phyloP scores from a whole-genome alignment of 2,329 filamentous ascomycete genomes.

The Teratosphaeria destructans region DNA sequence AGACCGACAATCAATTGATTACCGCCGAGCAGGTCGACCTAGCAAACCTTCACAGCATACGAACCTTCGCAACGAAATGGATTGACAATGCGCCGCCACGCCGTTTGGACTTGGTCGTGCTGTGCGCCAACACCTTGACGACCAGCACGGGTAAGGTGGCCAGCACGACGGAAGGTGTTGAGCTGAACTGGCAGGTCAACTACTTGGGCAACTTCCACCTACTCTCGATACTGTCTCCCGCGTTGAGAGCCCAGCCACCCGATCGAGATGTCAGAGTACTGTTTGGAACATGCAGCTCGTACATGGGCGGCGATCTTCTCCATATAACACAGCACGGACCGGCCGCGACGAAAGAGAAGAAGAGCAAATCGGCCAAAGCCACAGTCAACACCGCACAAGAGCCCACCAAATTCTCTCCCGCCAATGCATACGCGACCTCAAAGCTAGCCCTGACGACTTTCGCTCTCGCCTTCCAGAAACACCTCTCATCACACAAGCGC shows the following conservation, averaged over 20 bases:
- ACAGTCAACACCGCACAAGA: constrained; percentile 4
- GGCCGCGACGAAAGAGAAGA: constrained; percentile 43
- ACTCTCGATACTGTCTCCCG: constrained; percentile 80
- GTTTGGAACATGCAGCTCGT: constrained; percentile 76
- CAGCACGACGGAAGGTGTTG: constrained; percentile 67
- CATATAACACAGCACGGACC: constrained; percentile 37
- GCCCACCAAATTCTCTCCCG: constrained; percentile 32
- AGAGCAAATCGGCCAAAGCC: constrained; percentile 43
- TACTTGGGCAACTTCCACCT: constrained; percentile 94
- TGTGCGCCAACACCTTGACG: constrained; percentile 72
- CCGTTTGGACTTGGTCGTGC: constrained; percentile 78
- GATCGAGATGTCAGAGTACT: constrained; percentile 88
- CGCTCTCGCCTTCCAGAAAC: constrained; percentile 82
- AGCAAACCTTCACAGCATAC: constrained; percentile 76
- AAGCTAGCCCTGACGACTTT: constrained; percentile 78
- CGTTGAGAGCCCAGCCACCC: constrained; percentile 79
- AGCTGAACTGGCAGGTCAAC: constrained; percentile 88
- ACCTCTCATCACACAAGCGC: constrained; percentile 71
- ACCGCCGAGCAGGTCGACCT: constrained; percentile 95
- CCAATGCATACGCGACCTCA: constrained; percentile 38
- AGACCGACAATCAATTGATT: constrained; percentile 73
- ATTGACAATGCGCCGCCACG: constrained; percentile 89
- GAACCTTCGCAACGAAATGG: constrained; percentile 93
- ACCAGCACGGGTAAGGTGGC: constrained; percentile 40
- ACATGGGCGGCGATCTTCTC: constrained; percentile 65